Evolutionary conservation across 169 alveolate genomes (phyloP).

Genomic region (Blepharisma undulans): DNA sequence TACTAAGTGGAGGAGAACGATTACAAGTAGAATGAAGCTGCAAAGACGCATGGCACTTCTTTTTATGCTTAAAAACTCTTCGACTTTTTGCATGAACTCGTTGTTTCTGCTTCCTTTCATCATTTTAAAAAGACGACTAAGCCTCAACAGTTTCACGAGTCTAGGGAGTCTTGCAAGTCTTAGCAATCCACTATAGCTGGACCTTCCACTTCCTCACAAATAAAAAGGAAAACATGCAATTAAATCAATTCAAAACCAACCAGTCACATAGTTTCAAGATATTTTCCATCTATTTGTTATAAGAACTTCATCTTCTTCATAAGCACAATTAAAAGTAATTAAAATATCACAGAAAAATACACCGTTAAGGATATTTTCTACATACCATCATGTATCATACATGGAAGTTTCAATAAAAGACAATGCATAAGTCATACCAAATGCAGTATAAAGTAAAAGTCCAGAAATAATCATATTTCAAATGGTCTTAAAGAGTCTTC

Average conservation of each 20-base stretch:
- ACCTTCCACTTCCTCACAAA: background rate
- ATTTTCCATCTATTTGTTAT: background rate
- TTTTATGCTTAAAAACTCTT: background rate
- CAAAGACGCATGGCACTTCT: background rate
- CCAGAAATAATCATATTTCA: background rate
- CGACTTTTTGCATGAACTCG: constrained; percentile 2
- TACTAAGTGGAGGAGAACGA: constrained; percentile 43
- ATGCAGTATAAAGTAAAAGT: background rate
- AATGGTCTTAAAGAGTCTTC: background rate
- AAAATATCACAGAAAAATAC: constrained; percentile 14
- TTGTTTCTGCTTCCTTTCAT: background rate
- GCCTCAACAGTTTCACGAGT: constrained; percentile 5
- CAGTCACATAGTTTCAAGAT: background rate
- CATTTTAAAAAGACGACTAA: constrained; percentile 5
- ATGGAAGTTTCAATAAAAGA: background rate
- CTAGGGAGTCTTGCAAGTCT: constrained; percentile 10
- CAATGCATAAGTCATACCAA: background rate
- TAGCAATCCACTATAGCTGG: background rate
- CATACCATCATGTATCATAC: background rate
- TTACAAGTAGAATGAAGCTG: background rate
- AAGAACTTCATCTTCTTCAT: background rate
- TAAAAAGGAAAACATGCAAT: constrained; percentile 28
- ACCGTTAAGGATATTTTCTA: background rate
- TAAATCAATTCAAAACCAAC: constrained; percentile 21
- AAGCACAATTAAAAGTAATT: background rate